Evolutionary conservation across 2,329 filamentous ascomycete genomes (phyloP), one percentile per base, ranked within the genome.

Genomic region (Mariannaea sp.): DNA sequence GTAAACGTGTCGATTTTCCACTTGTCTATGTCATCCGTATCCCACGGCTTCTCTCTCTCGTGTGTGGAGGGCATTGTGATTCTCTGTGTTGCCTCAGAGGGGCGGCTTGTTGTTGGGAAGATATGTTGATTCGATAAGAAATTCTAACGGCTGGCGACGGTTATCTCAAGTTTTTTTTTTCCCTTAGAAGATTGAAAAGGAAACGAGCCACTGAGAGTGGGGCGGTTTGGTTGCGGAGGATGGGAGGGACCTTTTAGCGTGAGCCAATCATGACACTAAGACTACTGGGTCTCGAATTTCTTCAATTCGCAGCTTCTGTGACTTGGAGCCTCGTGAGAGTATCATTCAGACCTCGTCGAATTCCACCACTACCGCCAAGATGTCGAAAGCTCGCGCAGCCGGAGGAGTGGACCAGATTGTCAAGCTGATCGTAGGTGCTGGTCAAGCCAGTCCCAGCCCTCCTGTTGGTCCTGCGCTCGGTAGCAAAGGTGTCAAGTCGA

Each of bases 401-500:
- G 69, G 68, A 49, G 73, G 61, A 27, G 71, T 75, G 33, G 83
- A 95, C 69, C 85, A 90, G 75, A 86, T 97, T 55, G 92, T 99
- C 72, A 99, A 97, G 79, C 84, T 99, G 73, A 96, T 99, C 64
- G 94, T 99, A 57, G 94, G 93, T 67, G 94, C 94, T 52, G 94
- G 94, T 20, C 91, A 97, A 74, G 94, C 94, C 55, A 93, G 87
- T 68, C 94, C 94, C 24, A 95, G 92, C 75, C 94, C 94, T 27
- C 94, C 94, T 4, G 92, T 99, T 68, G 94, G 94, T 80, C 94
- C 94, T 53, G 94, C 94, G 48, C 83, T 99, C 61, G 94, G 94
- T 77, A 93, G 88, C 73, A 97, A 97, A 80, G 94, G 94, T 80
- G 89, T 99, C 58, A 99, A 99, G 80, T 95, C 90, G 53, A 99